Conservation (phyloP, 2,329 filamentous ascomycete species). For the Pseudogymnoascus sp. region DNA sequence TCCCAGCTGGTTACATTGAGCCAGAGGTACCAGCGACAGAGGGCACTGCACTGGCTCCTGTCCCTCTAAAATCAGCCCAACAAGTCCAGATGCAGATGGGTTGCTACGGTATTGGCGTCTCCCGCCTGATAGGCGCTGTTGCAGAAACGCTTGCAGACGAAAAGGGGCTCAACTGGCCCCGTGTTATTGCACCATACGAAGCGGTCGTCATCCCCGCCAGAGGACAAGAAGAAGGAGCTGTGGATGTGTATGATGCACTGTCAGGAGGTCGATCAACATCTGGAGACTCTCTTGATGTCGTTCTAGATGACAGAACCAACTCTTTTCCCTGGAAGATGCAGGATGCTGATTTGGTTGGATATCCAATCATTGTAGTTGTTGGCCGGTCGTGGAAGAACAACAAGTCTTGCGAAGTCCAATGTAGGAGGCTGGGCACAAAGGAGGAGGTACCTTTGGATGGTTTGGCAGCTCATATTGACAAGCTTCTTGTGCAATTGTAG, state of each 20-base stretch:
- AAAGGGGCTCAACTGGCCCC: constrained; percentile 79
- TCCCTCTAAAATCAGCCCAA: neutral
- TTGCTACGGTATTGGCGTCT: constrained; percentile 91
- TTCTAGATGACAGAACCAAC: constrained; percentile 66
- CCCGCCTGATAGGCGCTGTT: constrained; percentile 79
- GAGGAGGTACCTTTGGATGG: constrained; percentile 20
- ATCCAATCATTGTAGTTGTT: constrained; percentile 76
- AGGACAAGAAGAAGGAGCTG: constrained; percentile 40
- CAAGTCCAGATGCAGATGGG: constrained; percentile 75
- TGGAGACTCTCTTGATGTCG: constrained; percentile 45
- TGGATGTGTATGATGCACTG: constrained; percentile 58
- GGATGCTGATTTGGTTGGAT: constrained; percentile 85
- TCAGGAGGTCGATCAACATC: constrained; percentile 13
- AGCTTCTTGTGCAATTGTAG: constrained; percentile 12
- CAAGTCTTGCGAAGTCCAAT: constrained; percentile 27
- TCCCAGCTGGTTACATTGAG: constrained; percentile 28
- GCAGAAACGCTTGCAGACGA: constrained; percentile 67
- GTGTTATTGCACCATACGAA: constrained; percentile 77
- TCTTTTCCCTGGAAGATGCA: constrained; percentile 76
- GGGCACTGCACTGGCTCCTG: neutral
- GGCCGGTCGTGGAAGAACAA: constrained; percentile 57
- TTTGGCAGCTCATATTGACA: constrained; percentile 13
- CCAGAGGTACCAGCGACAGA: neutral
- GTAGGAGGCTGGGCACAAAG: constrained; percentile 22
- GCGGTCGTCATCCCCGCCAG: constrained; percentile 56